Evolutionary conservation across 1,284 basidiomycete species (phyloP), one percentile per base, ranked within the genome.

Genomic region (Ceratobasidium sp.): DNA sequence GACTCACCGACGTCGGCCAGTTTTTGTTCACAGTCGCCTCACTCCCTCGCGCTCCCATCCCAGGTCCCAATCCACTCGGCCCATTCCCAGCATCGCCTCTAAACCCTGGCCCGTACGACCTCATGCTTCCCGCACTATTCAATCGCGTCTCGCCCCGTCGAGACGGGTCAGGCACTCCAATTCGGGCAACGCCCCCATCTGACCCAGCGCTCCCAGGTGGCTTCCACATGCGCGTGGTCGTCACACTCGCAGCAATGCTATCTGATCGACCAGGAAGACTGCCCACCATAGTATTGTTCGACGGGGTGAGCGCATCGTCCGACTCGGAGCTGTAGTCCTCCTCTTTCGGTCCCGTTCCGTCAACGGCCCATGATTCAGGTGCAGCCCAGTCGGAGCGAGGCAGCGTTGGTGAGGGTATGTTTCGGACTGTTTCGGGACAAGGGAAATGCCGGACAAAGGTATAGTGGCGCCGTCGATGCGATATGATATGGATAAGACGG

Each of bases 301-400:
- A 50, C 18, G 61, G 61, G 18, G 65, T 26, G 14, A 69, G 65
- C 10, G 36, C 53, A 46, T 58, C 65, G 53, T 69, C 65, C 28
- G 65, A 69, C 18, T 78, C 79, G 12, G 78, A 77, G 69, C 79
- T 79, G 9, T 78, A 77, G n/a, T 78, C 79, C n/a, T 79, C 78
- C 4, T 78, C 78, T 6, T 75, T 78, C 0, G 79, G 80, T 30
- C 80, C 81, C 50, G 83, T 83, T 0, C 78, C 81, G 75, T 85
- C 83, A 14, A 85, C 84, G 16, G 83, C 84, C 84, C 84, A 85
- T 14, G 82, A 83, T 73, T 85, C 84, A 1, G 84, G 84, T 0
- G 84, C 83, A 0, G 82, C 82, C 84, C 84, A 85, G 2, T 82
- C 81, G 18, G 73, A 69, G 36, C 65, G 65, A 69, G 65, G 65